Percentiles rank a stretch among this genome's conserved stretches.
Conservation (phyloP, 257 asterid species). For the Linaria vulgaris region DNA sequence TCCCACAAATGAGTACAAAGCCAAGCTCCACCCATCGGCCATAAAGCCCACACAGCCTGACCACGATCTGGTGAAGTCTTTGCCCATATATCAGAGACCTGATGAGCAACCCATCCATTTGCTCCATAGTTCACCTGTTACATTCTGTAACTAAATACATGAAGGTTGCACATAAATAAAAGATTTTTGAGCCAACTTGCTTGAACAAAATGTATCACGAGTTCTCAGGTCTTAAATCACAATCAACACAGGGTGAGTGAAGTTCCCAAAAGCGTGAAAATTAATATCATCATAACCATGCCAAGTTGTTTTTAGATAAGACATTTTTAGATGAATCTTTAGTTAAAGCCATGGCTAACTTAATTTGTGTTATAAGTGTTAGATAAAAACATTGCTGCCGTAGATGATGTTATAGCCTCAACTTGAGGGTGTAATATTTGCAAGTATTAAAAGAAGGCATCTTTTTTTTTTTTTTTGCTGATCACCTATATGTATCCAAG, state of each 20-base stretch:
- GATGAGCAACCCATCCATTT: constrained; percentile 88
- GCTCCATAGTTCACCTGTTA: constrained; percentile 79
- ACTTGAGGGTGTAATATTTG: too few relatives aligned
- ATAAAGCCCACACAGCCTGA: constrained; percentile 62
- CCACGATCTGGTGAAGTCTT: constrained; percentile 71
- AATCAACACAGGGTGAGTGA: too few relatives aligned
- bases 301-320: too few relatives aligned
- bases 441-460: too few relatives aligned
- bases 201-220: background rate
- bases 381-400: too few relatives aligned
- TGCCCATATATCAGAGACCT: constrained; percentile 78
- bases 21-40: constrained; percentile 97
- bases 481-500: too few relatives aligned
- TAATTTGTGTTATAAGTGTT: too few relatives aligned
- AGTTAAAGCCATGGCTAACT: too few relatives aligned
- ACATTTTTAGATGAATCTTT: too few relatives aligned
- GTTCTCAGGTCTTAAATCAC: too few relatives aligned
- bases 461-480: too few relatives aligned
- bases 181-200: background rate
- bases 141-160: constrained; percentile 58
- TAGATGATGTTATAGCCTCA: too few relatives aligned
- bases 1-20: constrained; percentile 83
- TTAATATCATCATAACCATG: background rate
- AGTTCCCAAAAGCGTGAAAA: background rate
- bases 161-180: constrained; percentile 39